Conservation (phyloP, 2,329 filamentous ascomycete genomes). For the Chaetomium sp. region DNA sequence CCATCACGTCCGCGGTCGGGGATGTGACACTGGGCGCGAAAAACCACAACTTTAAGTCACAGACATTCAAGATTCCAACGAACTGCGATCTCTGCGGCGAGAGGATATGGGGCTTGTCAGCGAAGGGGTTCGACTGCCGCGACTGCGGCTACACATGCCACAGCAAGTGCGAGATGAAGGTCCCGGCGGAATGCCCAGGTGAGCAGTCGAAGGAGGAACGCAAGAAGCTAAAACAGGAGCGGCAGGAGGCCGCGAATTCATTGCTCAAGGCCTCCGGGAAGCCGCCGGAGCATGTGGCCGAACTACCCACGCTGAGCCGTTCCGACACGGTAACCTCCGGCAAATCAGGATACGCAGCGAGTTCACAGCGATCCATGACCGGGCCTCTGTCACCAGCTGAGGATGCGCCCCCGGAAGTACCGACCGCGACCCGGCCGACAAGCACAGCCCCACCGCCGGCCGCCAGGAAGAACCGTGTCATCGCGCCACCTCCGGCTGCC, state of each 20-base stretch:
- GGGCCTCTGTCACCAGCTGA: slow-evolving; percentile 58
- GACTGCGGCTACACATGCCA: slow-evolving; percentile 98
- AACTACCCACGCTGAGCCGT: slow-evolving; percentile 69
- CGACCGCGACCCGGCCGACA: slow-evolving; percentile 41
- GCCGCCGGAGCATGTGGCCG: slow-evolving; percentile 56
- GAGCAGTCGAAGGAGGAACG: slow-evolving; percentile 92
- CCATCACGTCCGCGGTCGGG: slow-evolving; percentile 87
- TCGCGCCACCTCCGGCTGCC: slow-evolving; percentile 82
- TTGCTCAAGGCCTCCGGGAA: slow-evolving; percentile 53
- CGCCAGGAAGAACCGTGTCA: slow-evolving; percentile 68
- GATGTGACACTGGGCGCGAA: slow-evolving; percentile 90
- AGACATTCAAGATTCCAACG: slow-evolving; percentile 98
- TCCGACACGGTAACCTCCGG: slow-evolving; percentile 89
- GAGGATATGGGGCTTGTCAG: slow-evolving; percentile 93
- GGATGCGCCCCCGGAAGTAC: slow-evolving; percentile 50
- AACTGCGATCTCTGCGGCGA: slow-evolving; percentile 98
- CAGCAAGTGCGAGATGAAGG: slow-evolving; percentile 99
- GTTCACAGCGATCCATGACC: slow-evolving; percentile 74
- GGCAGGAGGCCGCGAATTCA: slow-evolving; percentile 76
- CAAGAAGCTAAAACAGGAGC: slow-evolving; percentile 86
- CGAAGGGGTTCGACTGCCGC: slow-evolving; percentile 93
- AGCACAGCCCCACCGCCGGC: slow-evolving; percentile 38
- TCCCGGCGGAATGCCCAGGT: slow-evolving; percentile 91
- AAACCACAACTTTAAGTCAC: slow-evolving; percentile 97
- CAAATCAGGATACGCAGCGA: slow-evolving; percentile 83